phyloP scores from a whole-genome alignment of 2,329 filamentous ascomycete species.

The Calonectria multiphialidica region DNA sequence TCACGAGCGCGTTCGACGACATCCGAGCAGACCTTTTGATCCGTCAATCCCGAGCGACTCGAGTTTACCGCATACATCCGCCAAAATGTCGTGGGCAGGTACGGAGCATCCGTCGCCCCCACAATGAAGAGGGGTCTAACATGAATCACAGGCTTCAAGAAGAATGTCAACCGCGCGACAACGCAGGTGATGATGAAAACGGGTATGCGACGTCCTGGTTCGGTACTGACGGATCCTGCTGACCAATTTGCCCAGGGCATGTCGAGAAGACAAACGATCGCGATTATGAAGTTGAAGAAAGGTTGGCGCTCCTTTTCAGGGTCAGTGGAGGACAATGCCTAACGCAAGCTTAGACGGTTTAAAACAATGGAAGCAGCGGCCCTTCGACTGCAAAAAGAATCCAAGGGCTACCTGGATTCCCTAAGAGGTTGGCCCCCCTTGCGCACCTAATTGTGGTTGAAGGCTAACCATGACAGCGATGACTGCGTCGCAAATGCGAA shows the following conservation, averaged over 20 bases:
- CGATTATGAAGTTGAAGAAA: conserved; percentile 97
- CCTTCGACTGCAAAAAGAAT: conserved; percentile 93
- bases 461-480: conserved; percentile 73
- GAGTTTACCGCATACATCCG: conserved; percentile 31
- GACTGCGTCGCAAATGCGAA: conserved; percentile 99
- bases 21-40: conserved; percentile 19
- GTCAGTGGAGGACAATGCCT: conserved; percentile 26
- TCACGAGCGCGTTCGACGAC: conserved; percentile 30
- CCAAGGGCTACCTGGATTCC: conserved; percentile 97
- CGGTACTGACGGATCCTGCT: conserved; percentile 10
- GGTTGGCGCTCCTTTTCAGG: conserved; percentile 59
- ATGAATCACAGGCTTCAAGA: conserved; percentile 66
- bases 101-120: conserved; percentile 43
- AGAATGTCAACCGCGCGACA: conserved; percentile 98
- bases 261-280: conserved; percentile 99
- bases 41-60: conserved; percentile 22
- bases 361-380: conserved; percentile 97
- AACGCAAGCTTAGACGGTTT: conserved; percentile 76
- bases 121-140: conserved; percentile 48
- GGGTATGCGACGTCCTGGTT: conserved; percentile 61
- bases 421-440: conserved; percentile 74
- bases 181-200: conserved; percentile 99
- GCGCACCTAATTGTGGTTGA: neutral
- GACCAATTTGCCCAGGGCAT: conserved; percentile 70
- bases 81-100: conserved; percentile 80